Evolutionary conservation across 495 filamentous ascomycete genomes (phyloP), one percentile per base, ranked within the genome.

Genomic region (Aspergillus ellipticus): DNA sequence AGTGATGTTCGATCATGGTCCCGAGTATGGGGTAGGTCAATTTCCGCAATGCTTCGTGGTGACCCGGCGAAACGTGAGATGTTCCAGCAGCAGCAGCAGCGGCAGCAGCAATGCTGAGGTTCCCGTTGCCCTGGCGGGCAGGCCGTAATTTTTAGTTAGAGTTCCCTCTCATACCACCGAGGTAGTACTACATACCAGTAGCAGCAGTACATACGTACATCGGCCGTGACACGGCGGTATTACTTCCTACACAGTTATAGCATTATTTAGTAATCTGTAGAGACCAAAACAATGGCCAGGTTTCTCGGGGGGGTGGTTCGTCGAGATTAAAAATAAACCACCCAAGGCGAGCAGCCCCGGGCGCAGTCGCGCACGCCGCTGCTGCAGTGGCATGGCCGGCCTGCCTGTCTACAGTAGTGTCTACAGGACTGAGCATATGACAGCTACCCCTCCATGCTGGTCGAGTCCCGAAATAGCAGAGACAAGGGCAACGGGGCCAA

Each of bases 241-340:
- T n/a, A n/a, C n/a, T n/a, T n/a, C n/a, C n/a, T n/a, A n/a, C n/a
- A n/a, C n/a, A n/a, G n/a, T n/a, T n/a, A n/a, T n/a, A n/a, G n/a
- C n/a, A n/a, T n/a, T n/a, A n/a, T n/a, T n/a, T n/a, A n/a, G n/a
- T n/a, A n/a, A n/a, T n/a, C n/a, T n/a, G n/a, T n/a, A n/a, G n/a
- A 16, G 20, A 17, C 22, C 26, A 39, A 37, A 55, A 22, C 48
- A 28, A 22, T 52, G 56, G 51, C 28, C 26, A 42, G 41, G 51
- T 51, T 43, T 29, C 46, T 59, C 21, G 28, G 45, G 29, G 51
- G 33, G 35, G 35, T 15, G 11, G 35, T 39, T 39, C 35, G 11
- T 39, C n/a, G 6, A 1, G 35, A 39, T 15, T 53, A 60, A 56
- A 60, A 60, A 60, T 56, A 60, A 55, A 48, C 35, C 41, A 42